Conservation (phyloP, 257 asterid genomes). For the Solanum peruvianum region DNA sequence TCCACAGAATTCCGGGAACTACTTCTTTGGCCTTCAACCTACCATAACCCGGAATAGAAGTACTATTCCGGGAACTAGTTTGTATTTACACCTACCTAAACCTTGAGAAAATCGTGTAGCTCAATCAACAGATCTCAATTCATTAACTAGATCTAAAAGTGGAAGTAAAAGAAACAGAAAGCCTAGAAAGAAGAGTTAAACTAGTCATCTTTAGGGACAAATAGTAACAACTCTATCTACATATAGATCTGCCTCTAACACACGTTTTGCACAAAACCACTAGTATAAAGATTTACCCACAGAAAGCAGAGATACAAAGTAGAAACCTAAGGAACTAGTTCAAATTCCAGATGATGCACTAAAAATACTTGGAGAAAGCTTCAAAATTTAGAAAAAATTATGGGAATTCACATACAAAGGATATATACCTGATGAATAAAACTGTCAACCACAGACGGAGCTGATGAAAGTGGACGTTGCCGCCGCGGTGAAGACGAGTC, state of each 20-base stretch:
- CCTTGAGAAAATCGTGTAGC: not conserved
- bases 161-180: not conserved
- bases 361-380: not conserved
- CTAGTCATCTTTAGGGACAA: not conserved
- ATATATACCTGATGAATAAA: not conserved
- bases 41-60: not conserved
- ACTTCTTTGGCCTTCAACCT: not conserved
- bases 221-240: not conserved
- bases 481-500: not conserved
- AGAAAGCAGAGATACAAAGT: not conserved
- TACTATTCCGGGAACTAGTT: not conserved
- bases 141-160: not conserved
- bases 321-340: not conserved
- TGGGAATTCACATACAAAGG: not conserved
- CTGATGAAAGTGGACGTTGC: not conserved
- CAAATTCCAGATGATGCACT: not conserved
- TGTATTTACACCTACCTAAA: not conserved
- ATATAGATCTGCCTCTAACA: not conserved
- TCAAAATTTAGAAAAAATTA: not conserved
- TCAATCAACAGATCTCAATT: not conserved
- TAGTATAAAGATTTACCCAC: not conserved
- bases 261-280: not conserved
- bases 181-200: not conserved
- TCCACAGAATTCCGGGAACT: not conserved
- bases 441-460: not conserved